A percentile compares a stretch with the other conserved stretches of the same genome.
phyloP scores from a whole-genome alignment of 768 basidiomycete genomes.

The Psilocybe cubensis region DNA sequence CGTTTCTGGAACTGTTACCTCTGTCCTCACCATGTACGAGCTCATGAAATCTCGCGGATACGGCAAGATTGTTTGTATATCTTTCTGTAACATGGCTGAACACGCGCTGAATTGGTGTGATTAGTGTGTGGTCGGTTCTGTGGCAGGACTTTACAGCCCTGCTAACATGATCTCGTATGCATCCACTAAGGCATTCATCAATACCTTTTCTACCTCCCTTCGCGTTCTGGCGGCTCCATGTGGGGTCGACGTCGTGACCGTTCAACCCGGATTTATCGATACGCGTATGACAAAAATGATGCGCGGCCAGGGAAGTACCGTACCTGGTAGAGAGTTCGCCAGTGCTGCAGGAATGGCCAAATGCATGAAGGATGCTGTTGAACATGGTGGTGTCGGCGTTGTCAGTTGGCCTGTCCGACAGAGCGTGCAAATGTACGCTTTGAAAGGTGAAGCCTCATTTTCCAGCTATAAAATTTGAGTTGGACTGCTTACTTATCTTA shows the following conservation, averaged over 20 bases:
- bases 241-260: constrained; percentile 29
- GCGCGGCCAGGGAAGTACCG: constrained; percentile 25
- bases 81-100: neutral
- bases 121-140: constrained; percentile 34
- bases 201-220: constrained; percentile 32
- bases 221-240: constrained; percentile 27
- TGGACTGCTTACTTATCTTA: neutral
- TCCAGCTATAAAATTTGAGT: neutral
- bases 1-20: constrained; percentile 27
- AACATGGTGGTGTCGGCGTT: constrained; percentile 28
- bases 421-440: constrained; percentile 23
- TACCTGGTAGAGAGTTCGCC: constrained; percentile 21
- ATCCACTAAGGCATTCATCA: constrained; percentile 34
- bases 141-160: constrained; percentile 29
- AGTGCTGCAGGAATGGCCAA: constrained; percentile 24
- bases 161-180: constrained; percentile 36
- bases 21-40: constrained; percentile 30
- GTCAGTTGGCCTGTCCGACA: constrained; percentile 29
- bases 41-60: constrained; percentile 31
- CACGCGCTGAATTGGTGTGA: too few species aligned
- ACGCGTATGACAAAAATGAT: constrained; percentile 30
- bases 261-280: constrained; percentile 31
- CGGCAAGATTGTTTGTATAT: constrained; percentile 30
- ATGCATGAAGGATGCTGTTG: constrained; percentile 28
- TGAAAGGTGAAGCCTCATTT: constrained; percentile 21